Conservation (phyloP, 495 filamentous ascomycete genomes). For the Lophiotrema nucula region DNA sequence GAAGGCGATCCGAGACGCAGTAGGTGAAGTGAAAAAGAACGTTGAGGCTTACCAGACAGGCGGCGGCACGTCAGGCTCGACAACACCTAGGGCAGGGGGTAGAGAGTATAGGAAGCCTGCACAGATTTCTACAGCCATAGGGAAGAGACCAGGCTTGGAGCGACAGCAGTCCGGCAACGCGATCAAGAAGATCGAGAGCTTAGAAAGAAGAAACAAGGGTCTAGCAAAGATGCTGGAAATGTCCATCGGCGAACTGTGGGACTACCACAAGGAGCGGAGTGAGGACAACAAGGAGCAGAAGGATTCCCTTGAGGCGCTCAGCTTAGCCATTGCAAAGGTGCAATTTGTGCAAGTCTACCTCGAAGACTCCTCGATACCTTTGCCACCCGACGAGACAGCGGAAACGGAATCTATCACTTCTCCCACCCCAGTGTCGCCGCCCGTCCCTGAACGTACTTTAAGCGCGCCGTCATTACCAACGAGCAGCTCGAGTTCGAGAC, state of each 20-base stretch:
- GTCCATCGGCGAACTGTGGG: conserved; percentile 66
- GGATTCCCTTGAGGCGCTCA: conserved; percentile 48
- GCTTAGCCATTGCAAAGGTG: conserved; percentile 66
- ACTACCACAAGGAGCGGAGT: conserved; percentile 42
- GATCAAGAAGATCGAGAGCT: conserved; percentile 39
- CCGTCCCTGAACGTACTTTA: conserved; percentile 16
- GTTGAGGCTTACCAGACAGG: conserved; percentile 61
- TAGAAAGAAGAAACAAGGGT: conserved; percentile 71
- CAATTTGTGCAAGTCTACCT: conserved; percentile 78
- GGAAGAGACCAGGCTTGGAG: background rate
- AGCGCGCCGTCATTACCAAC: conserved; percentile 17
- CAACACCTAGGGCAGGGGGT: conserved; percentile 26
- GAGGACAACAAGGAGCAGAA: conserved; percentile 31
- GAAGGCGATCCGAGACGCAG: conserved; percentile 84
- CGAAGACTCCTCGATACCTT: conserved; percentile 59
- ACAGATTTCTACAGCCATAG: background rate
- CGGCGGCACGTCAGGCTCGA: background rate
- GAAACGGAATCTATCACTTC: background rate
- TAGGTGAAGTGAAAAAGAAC: conserved; percentile 76
- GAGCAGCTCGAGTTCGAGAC: background rate
- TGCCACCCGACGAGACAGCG: conserved; percentile 49
- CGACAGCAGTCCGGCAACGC: conserved; percentile 18
- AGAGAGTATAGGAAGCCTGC: conserved; percentile 31
- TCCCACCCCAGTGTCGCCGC: conserved; percentile 1
- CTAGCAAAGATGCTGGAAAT: conserved; percentile 72